phyloP scores from a whole-genome alignment of 1,284 basidiomycete species.

The Boletus mariae region DNA sequence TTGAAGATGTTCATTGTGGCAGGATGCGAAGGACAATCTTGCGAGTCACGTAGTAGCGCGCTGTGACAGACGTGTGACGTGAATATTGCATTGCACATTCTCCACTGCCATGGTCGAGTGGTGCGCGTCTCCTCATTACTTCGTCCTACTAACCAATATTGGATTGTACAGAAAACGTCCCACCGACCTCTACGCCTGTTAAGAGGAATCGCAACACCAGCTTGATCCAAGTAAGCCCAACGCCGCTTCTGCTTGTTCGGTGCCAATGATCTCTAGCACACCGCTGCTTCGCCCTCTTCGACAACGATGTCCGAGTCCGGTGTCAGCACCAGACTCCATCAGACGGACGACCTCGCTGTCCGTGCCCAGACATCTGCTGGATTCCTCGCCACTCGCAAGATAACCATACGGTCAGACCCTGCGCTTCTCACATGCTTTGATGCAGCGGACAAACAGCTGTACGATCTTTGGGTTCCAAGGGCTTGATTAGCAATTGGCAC shows the following conservation, averaged over 20 bases:
- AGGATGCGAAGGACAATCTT: conserved; percentile 6
- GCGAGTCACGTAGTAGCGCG: conserved; percentile 2
- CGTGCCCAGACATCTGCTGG: conserved; percentile 27
- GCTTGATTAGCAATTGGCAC: conserved; percentile 8
- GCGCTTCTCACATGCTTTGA: conserved; percentile 69
- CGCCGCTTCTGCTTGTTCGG: neutral
- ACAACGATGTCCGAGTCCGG: conserved; percentile 32
- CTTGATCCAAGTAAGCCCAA: conserved; percentile 14
- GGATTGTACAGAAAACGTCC: conserved; percentile 2
- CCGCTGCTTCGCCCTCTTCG: conserved; percentile 30
- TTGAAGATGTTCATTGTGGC: conserved; percentile 73
- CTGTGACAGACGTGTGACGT: conserved; percentile 32
- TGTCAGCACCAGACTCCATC: conserved; percentile 21
- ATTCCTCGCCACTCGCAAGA: conserved; percentile 36
- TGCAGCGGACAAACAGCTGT: conserved; percentile 64
- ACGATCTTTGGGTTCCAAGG: conserved; percentile 68
- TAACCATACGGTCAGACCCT: conserved; percentile 58
- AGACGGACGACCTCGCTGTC: conserved; percentile 17
- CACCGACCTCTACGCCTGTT: conserved; percentile 12
- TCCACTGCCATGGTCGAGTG: conserved; percentile 14
- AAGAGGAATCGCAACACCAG: conserved; percentile 11
- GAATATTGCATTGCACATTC: neutral
- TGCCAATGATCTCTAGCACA: conserved; percentile 11
- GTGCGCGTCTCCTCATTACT: conserved; percentile 8
- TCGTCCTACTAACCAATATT: neutral